phyloP scores from a whole-genome alignment of 306 rosid genomes.

The Citrullus colocynthis region DNA sequence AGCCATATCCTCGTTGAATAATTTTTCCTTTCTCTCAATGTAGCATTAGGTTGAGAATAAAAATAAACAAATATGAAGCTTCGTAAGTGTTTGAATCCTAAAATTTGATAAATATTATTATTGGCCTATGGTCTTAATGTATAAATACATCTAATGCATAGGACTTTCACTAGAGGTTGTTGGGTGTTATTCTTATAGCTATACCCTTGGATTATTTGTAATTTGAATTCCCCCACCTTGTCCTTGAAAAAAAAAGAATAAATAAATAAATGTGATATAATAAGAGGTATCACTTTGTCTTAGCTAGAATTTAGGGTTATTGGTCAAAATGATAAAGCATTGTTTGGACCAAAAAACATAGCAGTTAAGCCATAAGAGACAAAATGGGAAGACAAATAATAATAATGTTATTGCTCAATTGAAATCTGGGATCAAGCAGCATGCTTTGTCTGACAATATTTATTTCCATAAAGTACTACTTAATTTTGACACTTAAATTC shows the following conservation, averaged over 20 bases:
- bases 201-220: background rate
- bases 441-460: slow-evolving; percentile 3
- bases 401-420: background rate
- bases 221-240: background rate
- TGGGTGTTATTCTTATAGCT: background rate
- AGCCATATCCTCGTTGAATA: no score
- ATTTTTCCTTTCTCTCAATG: background rate
- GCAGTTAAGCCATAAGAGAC: background rate
- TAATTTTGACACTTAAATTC: background rate
- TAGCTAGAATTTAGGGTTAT: background rate
- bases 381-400: background rate
- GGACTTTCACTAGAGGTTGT: background rate
- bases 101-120: background rate
- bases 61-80: background rate
- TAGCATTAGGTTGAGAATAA: background rate
- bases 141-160: background rate
- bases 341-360: slow-evolving; percentile 6
- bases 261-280: background rate
- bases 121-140: background rate
- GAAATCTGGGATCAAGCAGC: slow-evolving; percentile 7
- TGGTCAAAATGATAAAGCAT: background rate
- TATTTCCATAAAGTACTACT: background rate
- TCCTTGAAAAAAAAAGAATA: background rate
- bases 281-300: background rate
- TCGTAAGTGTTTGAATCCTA: background rate